phyloP scores from a whole-genome alignment of 257 asterid genomes.

The Coffea canephora region DNA sequence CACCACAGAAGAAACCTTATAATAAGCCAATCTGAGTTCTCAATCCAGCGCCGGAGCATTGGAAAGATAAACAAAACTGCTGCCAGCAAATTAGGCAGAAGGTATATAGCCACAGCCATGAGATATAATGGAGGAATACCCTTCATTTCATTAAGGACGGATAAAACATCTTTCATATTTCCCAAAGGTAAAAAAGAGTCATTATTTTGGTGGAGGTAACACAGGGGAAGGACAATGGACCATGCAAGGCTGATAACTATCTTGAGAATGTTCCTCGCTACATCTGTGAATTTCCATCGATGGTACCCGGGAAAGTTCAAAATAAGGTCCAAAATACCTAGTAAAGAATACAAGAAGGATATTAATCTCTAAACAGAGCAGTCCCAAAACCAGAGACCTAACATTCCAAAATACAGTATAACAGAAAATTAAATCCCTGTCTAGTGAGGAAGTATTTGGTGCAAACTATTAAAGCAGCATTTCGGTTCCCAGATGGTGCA shows the following conservation, averaged over 20 bases:
- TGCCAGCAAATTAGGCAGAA: slow-evolving; percentile 77
- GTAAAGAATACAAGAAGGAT: slow-evolving; percentile 20
- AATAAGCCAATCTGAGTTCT: slow-evolving; percentile 91
- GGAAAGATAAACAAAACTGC: slow-evolving; percentile 77
- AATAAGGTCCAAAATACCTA: slow-evolving; percentile 79
- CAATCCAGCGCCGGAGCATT: slow-evolving; percentile 92
- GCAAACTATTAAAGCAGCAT: neutral
- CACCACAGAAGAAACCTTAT: slow-evolving; percentile 92
- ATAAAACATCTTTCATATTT: slow-evolving; percentile 38
- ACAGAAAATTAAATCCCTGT: neutral
- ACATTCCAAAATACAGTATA: slow-evolving; percentile 1
- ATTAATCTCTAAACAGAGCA: slow-evolving; percentile 19
- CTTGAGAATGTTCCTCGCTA: slow-evolving; percentile 72
- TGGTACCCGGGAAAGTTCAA: slow-evolving; percentile 92
- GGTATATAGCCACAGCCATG: slow-evolving; percentile 69
- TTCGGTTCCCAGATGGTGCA: neutral
- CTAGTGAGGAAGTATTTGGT: no score
- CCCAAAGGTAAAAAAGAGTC: slow-evolving; percentile 38
- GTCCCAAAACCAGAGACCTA: slow-evolving; percentile 14
- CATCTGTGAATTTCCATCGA: slow-evolving; percentile 78
- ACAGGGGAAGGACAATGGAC: slow-evolving; percentile 72
- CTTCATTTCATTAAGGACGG: slow-evolving; percentile 64
- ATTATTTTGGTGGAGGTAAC: slow-evolving; percentile 57
- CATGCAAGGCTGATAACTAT: slow-evolving; percentile 79
- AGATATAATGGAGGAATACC: slow-evolving; percentile 88